Conservation (phyloP, 2,329 filamentous ascomycete genomes). For the Clarireedia homoeocarpa region DNA sequence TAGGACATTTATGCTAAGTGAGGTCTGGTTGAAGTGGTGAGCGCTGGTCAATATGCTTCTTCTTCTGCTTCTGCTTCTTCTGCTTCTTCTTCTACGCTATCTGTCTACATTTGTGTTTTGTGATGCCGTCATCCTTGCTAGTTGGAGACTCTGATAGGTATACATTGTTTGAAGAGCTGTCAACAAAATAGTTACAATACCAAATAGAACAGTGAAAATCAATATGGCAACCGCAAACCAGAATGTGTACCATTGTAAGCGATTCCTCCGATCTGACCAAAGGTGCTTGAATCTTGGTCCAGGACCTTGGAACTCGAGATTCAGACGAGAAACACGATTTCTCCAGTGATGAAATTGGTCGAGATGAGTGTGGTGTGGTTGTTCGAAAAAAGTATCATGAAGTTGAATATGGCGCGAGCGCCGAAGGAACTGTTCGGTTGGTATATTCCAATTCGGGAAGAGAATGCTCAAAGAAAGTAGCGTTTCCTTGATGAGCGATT, state of each 20-base stretch:
- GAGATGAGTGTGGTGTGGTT: neutral
- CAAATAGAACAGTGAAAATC: neutral
- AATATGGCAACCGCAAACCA: neutral
- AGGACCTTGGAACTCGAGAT: neutral
- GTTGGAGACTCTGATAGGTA: neutral
- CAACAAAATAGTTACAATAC: neutral
- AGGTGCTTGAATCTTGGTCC: neutral
- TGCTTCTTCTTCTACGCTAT: too few species aligned
- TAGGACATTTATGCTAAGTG: too few species aligned
- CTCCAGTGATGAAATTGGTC: neutral
- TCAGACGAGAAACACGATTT: neutral
- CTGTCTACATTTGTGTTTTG: too few species aligned
- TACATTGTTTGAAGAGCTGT: neutral
- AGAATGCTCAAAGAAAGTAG: neutral
- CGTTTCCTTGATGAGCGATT: neutral
- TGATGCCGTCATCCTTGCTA: neutral
- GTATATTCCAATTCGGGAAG: neutral
- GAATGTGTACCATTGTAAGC: neutral
- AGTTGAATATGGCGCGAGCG: neutral
- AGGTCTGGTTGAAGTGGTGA: too few species aligned
- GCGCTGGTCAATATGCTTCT: too few species aligned
- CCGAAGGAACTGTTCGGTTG: neutral
- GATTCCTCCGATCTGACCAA: neutral
- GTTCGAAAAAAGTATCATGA: neutral
- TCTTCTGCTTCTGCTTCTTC: too few species aligned